Base-by-base conservation (phyloP, 1,139 yeast species). In the Debaryomyces psychrophilus region DNA sequence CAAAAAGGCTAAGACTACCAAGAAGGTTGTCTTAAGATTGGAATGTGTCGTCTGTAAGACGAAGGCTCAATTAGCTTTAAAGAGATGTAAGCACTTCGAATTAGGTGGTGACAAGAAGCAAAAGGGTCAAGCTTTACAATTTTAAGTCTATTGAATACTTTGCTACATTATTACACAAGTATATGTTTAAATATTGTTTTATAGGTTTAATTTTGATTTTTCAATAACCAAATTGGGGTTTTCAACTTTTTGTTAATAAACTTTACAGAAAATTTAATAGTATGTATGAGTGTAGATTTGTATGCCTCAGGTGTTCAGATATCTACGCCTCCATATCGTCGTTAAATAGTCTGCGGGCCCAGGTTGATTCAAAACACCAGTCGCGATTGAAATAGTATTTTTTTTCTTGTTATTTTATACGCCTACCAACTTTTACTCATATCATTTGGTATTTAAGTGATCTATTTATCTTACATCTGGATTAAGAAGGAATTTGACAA, bases 71-170 rank as follows among this genome's bases (percentile, higher is more conserved):
- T 85, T 95, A 66, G 75, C 97, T 57, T 85, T 93, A 79, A 93
- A 93, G 95, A 90, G 99, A 86, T 93, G 99, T 87, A 95, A 93
- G 93, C 99, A 95, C 85, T 95, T 93, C 80, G 99, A 93, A 84
- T 90, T 93, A 77, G 99, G 99, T 85, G 99, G 99, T 84, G 99
- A 93, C 86, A 93, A 89, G 90, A 95, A 93, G 84, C 98, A 93
- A 83, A 93, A 93, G 92, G 99, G 98, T 77, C 95, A 87, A 81
- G 96, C 96, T 76, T 84, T 89, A 77, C 96, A 89, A 83, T 89
- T 89, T 79, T 89, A 85, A 83, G 73, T 46, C 46, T 43, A 45
- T 43, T 35, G 31, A 40, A 36, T 37, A 44, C 34, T 35, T 45
- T 26, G 40, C 43, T 44, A 17, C 28, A 38, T 39, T 31, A 31